phyloP scores from a whole-genome alignment of 139 green algal genomes.

The Chlamydomonas eustigma region DNA sequence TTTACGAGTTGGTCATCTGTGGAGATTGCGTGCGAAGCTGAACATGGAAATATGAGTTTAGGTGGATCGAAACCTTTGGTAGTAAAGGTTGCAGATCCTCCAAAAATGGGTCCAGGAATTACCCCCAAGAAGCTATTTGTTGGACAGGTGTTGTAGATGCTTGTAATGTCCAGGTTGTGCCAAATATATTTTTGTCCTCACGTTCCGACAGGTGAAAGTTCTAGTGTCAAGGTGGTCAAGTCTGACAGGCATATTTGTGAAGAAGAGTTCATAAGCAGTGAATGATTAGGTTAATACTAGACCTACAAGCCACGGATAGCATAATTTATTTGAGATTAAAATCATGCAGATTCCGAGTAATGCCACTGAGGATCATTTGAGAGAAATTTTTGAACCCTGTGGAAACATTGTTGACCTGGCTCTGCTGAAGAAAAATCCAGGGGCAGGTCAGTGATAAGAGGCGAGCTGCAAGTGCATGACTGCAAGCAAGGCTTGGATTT shows the following conservation, averaged over 20 bases:
- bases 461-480: background rate
- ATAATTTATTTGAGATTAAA: too few species aligned
- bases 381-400: constrained; percentile 64
- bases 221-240: too few species aligned
- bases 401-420: constrained; percentile 72
- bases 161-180: too few species aligned
- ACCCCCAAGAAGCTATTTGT: constrained; percentile 86
- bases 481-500: too few species aligned
- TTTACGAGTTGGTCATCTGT: constrained; percentile 61
- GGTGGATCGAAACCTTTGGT: constrained; percentile 52
- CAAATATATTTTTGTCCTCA: too few species aligned
- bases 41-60: constrained; percentile 60
- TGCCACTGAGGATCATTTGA: constrained; percentile 55
- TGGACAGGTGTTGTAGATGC: constrained; percentile 75
- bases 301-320: too few species aligned
- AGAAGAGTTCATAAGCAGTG: too few species aligned
- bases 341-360: constrained; percentile 72
- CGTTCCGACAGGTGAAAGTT: too few species aligned
- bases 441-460: constrained; percentile 30
- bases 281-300: too few species aligned
- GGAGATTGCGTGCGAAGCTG: constrained; percentile 60
- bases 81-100: constrained; percentile 82
- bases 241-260: too few species aligned
- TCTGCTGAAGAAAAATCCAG: constrained; percentile 58
- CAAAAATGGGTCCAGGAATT: constrained; percentile 48